Evolutionary conservation across 1,139 yeast genomes (phyloP).

Genomic region (Saccharomyces hybrid): DNA sequence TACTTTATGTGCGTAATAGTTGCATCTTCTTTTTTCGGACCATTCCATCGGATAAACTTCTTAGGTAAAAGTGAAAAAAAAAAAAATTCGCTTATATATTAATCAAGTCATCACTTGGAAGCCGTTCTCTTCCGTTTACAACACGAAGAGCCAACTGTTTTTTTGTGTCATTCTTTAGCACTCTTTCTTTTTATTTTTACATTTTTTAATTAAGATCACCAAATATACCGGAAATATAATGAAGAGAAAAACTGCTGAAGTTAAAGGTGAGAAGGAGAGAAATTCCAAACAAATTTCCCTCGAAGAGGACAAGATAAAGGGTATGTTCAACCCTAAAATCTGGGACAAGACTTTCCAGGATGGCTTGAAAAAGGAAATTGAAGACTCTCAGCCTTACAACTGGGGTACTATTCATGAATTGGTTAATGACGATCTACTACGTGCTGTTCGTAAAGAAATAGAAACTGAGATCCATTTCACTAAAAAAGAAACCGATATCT

Average conservation of each 20-base stretch:
- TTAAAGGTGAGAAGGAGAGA: background rate
- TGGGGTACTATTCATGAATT: constrained; percentile 81
- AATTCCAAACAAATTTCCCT: constrained; percentile 20
- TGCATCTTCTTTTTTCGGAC: background rate
- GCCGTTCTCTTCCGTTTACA: background rate
- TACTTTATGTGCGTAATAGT: background rate
- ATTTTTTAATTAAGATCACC: background rate
- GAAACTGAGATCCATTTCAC: constrained; percentile 81
- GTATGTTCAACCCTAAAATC: constrained; percentile 48
- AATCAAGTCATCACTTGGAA: background rate
- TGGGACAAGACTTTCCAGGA: constrained; percentile 44
- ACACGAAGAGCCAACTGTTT: background rate
- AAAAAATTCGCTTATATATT: background rate
- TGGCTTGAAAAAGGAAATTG: constrained; percentile 37
- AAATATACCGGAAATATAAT: constrained; percentile 3
- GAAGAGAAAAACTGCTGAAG: constrained; percentile 16
- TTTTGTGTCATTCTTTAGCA: background rate
- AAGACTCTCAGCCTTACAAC: constrained; percentile 63
- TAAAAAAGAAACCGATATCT: constrained; percentile 92
- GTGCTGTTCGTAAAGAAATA: constrained; percentile 79
- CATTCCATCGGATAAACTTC: background rate
- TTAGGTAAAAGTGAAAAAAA: background rate
- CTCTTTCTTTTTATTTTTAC: background rate
- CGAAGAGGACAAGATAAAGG: constrained; percentile 36
- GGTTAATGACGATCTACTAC: constrained; percentile 66